Base-by-base conservation (phyloP, 768 basidiomycete species). In the Pisolithus marmoratus region DNA sequence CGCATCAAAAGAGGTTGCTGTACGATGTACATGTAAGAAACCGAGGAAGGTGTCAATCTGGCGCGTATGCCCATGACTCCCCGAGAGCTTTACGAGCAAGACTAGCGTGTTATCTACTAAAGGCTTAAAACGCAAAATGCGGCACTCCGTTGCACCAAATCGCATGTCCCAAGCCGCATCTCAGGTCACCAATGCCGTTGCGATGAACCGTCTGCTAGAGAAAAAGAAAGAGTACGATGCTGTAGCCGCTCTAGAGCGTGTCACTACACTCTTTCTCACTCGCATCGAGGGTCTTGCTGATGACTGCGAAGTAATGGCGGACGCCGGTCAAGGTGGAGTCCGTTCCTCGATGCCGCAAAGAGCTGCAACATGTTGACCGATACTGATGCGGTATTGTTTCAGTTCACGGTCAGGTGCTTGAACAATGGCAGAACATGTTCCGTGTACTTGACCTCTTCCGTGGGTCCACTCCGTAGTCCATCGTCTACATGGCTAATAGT, bases 351-450 rank as follows among this genome's bases (percentile, higher is more conserved):
- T 8, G 11, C n/a, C n/a, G 7, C 40, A 19, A 20, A 41, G 19
- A 27, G 12, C 19, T 8, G 22, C 4, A 9, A 8, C 23, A 27
- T 8, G 8, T 8, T 5, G 2, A 26, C 49, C 45, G 8, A 46
- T 15, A 23, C 36, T 51, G 56, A 56, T 38, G 36, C 15, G 15
- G 19, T 31, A n/a, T 8, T 36, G 50, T 44, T 20, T 34, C 46
- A 89, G 87, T 85, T 31, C 84, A 85, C 55, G 87, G 87, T 9
- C 80, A 88, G 62, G 86, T 90, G 4, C 76, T 88, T 23, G 81
- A 81, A 52, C 86, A 89, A 55, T 90, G 87, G 87, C 84, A 86
- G 9, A 81, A 80, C 63, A 90, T 90, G 88, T 90, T 90, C 60
- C 78, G 82, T 57, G 87, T 87, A 48, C 70, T 90, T 46, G 78